Evolutionary conservation across 495 filamentous ascomycete genomes (phyloP).

Genomic region (Neurospora discreta): DNA sequence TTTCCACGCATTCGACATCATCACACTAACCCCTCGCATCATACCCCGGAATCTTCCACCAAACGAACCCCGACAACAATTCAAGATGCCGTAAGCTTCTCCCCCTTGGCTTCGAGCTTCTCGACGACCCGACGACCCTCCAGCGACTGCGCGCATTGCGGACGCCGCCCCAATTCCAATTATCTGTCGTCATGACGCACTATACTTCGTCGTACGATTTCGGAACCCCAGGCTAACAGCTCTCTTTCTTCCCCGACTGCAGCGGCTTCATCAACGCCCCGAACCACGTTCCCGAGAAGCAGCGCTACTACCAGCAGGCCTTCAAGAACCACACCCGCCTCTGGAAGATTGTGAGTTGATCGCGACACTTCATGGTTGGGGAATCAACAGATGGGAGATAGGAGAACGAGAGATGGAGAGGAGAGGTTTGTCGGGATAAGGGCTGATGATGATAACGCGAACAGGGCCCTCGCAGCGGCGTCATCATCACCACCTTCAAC

Average conservation of each 20-base stretch:
- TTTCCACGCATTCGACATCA: conserved; percentile 1
- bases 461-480: conserved; percentile 51
- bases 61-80: background rate
- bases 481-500: conserved; percentile 65
- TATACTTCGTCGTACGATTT: conserved; percentile 13
- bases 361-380: background rate
- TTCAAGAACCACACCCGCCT: conserved; percentile 58
- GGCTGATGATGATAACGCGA: conserved; percentile 20
- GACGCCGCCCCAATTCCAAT: background rate
- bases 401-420: background rate
- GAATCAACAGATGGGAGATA: background rate
- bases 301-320: conserved; percentile 71
- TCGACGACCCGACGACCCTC: background rate
- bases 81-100: conserved; percentile 8
- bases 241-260: background rate
- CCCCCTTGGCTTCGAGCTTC: background rate
- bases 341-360: conserved; percentile 71
- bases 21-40: background rate
- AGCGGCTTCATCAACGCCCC: conserved; percentile 61
- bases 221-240: conserved; percentile 6
- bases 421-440: background rate
- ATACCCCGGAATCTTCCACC: background rate
- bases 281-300: conserved; percentile 79
- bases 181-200: background rate
- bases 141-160: background rate